phyloP scores from a whole-genome alignment of 306 rosid species.

The Chamaecrista fasciculata region DNA sequence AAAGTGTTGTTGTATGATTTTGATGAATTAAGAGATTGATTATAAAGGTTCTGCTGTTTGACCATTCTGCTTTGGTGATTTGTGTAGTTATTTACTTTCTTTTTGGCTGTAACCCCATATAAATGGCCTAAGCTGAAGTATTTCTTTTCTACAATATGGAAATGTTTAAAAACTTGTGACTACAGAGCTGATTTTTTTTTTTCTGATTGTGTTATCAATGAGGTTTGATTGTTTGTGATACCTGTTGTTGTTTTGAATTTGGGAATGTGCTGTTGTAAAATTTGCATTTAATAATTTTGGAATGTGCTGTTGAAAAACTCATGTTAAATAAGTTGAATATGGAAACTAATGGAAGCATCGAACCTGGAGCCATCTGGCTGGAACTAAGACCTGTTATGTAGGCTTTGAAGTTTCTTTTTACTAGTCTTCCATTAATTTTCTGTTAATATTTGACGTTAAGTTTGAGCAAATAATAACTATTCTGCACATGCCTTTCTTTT shows the following conservation, averaged over 20 bases:
- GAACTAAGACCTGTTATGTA: conserved; percentile 22
- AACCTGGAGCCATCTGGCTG: conserved; percentile 32
- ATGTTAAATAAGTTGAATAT: conserved; percentile 29
- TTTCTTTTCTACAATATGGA: too few relatives aligned
- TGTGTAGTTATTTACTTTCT: too few relatives aligned
- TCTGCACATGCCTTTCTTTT: conserved; percentile 14
- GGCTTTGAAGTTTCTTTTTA: conserved; percentile 29
- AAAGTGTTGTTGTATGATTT: too few relatives aligned
- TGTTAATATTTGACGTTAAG: conserved; percentile 19
- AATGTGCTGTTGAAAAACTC: conserved; percentile 26
- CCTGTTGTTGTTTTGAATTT: conserved; percentile 20
- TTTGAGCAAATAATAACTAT: conserved; percentile 15
- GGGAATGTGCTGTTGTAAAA: conserved; percentile 28
- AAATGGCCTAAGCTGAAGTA: too few relatives aligned
- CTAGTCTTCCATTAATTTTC: conserved; percentile 23
- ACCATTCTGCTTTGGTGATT: too few relatives aligned
- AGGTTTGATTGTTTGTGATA: conserved; percentile 16
- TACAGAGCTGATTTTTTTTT: too few relatives aligned
- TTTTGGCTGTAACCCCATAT: too few relatives aligned
- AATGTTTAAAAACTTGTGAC: too few relatives aligned
- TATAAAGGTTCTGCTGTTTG: too few relatives aligned
- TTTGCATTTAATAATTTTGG: conserved; percentile 40
- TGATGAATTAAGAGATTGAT: too few relatives aligned
- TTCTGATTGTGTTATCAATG: conserved; percentile 11
- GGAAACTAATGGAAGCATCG: conserved; percentile 37